Conservation (phyloP, 208 protist genomes). For the Vickermania spadyakhi region DNA sequence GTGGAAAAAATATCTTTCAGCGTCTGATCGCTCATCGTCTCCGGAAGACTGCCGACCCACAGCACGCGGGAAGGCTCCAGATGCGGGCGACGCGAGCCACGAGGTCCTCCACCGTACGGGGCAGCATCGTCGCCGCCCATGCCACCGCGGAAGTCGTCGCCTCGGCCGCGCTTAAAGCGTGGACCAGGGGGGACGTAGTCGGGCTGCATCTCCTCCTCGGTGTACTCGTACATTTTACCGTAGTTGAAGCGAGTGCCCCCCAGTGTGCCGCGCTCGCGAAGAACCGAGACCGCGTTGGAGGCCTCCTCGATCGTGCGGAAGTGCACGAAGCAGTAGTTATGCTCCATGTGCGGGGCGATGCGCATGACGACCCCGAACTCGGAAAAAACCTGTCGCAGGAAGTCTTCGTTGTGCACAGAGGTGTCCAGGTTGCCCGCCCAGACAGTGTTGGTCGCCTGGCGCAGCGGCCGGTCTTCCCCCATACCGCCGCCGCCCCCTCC, state of each 20-base stretch:
- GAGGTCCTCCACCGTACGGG: constrained; percentile 5
- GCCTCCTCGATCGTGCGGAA: constrained; percentile 75
- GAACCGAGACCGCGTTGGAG: constrained; percentile 45
- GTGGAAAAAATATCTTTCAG: constrained; percentile 71
- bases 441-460: constrained; percentile 82
- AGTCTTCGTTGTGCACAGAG: constrained; percentile 29
- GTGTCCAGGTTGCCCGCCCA: constrained; percentile 79
- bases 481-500: constrained; percentile 8
- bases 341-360: constrained; percentile 49
- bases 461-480: constrained; percentile 18
- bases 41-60: constrained; percentile 70
- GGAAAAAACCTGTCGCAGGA: constrained; percentile 42
- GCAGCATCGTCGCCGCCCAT: not conserved
- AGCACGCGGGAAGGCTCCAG: constrained; percentile 73
- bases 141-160: not conserved
- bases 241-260: constrained; percentile 67
- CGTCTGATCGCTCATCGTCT: constrained; percentile 50
- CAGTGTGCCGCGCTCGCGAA: constrained; percentile 42
- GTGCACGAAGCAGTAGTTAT: constrained; percentile 83
- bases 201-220: constrained; percentile 47
- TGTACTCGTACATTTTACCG: constrained; percentile 81
- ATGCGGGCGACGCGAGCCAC: constrained; percentile 31
- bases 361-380: constrained; percentile 78
- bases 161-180: not conserved
- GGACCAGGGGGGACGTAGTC: constrained; percentile 26